phyloP scores from a whole-genome alignment of 192 early-diverging fungal species.

The Rhizophagus sp. region DNA sequence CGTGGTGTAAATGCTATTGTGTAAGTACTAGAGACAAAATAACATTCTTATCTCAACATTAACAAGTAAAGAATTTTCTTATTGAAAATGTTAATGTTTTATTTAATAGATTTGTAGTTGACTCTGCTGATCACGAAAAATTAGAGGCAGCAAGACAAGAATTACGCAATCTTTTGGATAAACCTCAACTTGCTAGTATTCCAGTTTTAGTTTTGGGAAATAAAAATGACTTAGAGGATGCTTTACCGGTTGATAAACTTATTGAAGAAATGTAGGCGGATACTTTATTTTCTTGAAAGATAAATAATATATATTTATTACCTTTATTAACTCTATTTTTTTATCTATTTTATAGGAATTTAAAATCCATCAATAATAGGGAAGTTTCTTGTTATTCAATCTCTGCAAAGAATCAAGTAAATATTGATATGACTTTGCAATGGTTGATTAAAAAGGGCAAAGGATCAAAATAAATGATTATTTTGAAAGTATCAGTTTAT shows the following conservation, averaged over 20 bases:
- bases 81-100: not conserved
- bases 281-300: constrained; percentile 1
- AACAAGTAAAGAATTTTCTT: no score
- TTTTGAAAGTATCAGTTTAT: not conserved
- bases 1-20: constrained; percentile 97
- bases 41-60: not conserved
- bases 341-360: constrained; percentile 53
- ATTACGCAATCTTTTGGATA: constrained; percentile 88
- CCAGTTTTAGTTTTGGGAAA: constrained; percentile 98
- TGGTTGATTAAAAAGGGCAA: constrained; percentile 92
- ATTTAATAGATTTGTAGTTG: constrained; percentile 83
- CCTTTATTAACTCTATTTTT: no score
- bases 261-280: constrained; percentile 85
- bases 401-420: constrained; percentile 96
- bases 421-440: constrained; percentile 95
- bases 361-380: constrained; percentile 86
- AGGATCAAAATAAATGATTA: constrained; percentile 31
- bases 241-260: constrained; percentile 83
- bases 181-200: constrained; percentile 89
- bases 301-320: not conserved
- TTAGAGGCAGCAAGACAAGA: constrained; percentile 90
- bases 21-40: constrained; percentile 47
- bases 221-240: constrained; percentile 95
- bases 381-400: constrained; percentile 99
- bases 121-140: constrained; percentile 93